Base-by-base conservation (phyloP, 1,139 yeast genomes). In the Blastobotrys petasosporus region DNA sequence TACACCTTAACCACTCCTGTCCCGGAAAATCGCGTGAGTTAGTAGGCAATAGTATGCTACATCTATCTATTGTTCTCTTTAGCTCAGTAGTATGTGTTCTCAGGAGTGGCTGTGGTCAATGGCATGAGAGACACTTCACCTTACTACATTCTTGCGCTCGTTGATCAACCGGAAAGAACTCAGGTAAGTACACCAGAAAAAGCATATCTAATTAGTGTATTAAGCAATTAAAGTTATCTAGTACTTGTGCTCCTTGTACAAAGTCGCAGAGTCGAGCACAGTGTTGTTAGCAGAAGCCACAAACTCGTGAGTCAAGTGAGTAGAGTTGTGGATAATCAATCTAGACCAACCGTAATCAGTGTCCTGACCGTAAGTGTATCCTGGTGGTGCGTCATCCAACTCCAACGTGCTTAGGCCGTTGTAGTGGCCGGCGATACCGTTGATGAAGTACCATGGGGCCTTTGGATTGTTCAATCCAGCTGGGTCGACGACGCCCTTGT, bases 241-340 rank as follows among this genome's bases (percentile, higher is more conserved):
- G 25, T 20, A 20, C 16, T 31, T 11, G 30, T 31, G 44, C 11
- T 50, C 49, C 51, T 59, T 59, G 53, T 48, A 54, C 28, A 59
- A 35, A n/a, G 62, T 59, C n/a, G 60, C 58, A n/a, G 52, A 31
- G 54, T 61, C 70, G 37, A 68, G 59, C 32, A 58, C 55, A 4
- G 74, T 70, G 9, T 71, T 76, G 20, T 75, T 77, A 1, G 58
- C 66, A 40, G 57, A 51, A 3, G 58, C 54, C 31, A 60, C 44
- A 44, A 59, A 75, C 63, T 50, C 70, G 70, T 45, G 72, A 64
- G 48, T 74, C 72, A 52, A 66, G 67, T 56, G 65, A 12, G 68
- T 77, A 41, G 71, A 70, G 48, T 76, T 73, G 56, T 77, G 82
- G 76, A 79, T 75, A 47, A 65, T 63, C 42, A 66, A 60, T 46